Conservation (phyloP, 2,329 filamentous ascomycete species). For the Apiospora phragmitis region DNA sequence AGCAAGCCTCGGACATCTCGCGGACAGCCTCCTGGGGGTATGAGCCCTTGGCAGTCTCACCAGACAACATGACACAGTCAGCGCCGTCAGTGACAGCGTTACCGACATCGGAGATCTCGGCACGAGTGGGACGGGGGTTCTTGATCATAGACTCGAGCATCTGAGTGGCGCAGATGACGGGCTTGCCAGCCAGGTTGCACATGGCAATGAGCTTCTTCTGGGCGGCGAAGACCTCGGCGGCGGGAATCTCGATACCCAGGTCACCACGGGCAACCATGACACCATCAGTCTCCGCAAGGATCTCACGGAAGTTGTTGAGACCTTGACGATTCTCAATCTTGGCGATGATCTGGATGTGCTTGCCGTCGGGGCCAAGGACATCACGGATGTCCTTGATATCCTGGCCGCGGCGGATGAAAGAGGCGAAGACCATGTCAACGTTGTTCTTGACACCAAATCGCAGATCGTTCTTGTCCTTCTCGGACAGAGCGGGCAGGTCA, state of each 20-base stretch:
- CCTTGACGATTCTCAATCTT: constrained; percentile 99
- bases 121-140: constrained; percentile 96
- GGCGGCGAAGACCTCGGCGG: constrained; percentile 96
- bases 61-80: constrained; percentile 99
- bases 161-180: constrained; percentile 97
- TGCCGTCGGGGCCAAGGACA: constrained; percentile 87
- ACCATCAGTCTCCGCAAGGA: constrained; percentile 92
- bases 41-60: constrained; percentile 96
- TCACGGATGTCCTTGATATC: constrained; percentile 91
- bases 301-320: constrained; percentile 99
- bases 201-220: constrained; percentile 99
- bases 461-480: constrained; percentile 96
- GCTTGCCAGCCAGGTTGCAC: constrained; percentile 99
- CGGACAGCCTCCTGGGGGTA: constrained; percentile 90
- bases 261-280: constrained; percentile 99
- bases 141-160: constrained; percentile 99
- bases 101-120: constrained; percentile 97
- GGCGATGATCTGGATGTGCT: constrained; percentile 98
- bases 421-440: constrained; percentile 99
- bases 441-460: constrained; percentile 97
- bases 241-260: constrained; percentile 96
- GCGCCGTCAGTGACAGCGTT: constrained; percentile 97
- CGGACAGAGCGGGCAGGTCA: constrained; percentile 92
- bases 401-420: constrained; percentile 91
- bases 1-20: constrained; percentile 98